Base-by-base conservation (phyloP, 2,329 filamentous ascomycete species). In the Diplodia seriata region DNA sequence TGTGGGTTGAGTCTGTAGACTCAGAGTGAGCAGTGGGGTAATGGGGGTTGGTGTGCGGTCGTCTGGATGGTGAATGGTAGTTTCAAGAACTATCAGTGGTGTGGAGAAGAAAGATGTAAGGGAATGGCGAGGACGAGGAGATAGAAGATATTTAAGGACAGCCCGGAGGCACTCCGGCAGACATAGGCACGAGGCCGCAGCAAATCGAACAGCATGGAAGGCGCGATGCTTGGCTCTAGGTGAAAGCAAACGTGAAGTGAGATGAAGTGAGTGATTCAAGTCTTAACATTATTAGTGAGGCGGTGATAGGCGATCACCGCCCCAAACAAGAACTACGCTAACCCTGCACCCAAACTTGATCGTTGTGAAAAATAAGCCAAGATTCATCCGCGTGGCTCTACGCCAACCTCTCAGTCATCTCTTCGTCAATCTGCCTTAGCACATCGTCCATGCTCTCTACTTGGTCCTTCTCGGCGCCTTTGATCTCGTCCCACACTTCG, bases 401-500 rank as follows among this genome's bases (percentile, higher is more conserved):
- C 8, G 31, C 40, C 47, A 62, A 12, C 40, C 59, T 38, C 47
- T 63, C 59, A 29, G 59, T 63, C 59, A 63, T 63, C 59, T 63
- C 59, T 43, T 63, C 59, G 14, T 63, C 59, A 36, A 63, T 63
- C 47, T 63, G 43, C 59, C 47, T 51, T 40, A 63, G 47, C 43
- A 63, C 43, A 26, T 63, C 59, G 31, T 63, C 59, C 59, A 63
- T 63, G 6, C 31, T 63, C 59, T 63, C 59, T 4, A 63, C 59
- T 31, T 63, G 59, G 31, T 63, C 59, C 31, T 50, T 51, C 59
- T 63, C 43, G 18, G 59, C 59, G 18, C 59, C 59, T 31, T 63
- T 63, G 47, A 63, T 63, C 59, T 63, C 59, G 15, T 63, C 59
- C 59, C 59, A 63, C 29, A 63, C 59, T 31, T 63, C 59, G n/a